Evolutionary conservation across 2,329 filamentous ascomycete genomes (phyloP), one percentile per base, ranked within the genome.

Genomic region (Fusarium sp.): DNA sequence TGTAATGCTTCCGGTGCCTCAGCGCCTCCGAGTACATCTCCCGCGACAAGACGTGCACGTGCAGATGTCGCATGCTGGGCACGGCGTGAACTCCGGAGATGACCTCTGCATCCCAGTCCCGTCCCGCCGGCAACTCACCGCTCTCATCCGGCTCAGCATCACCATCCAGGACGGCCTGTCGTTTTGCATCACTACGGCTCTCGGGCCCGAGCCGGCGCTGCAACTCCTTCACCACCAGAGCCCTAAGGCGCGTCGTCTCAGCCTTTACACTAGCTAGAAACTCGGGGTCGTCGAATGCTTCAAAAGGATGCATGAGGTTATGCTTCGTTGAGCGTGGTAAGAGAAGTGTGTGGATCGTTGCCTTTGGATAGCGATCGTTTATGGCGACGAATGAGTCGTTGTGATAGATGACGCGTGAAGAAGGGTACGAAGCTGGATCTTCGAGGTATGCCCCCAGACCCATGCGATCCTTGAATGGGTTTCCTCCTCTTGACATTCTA

Each of bases 31-130:
- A 93, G 73, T 88, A 85, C 84, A 92, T 90, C 77, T 99, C 96
- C 16, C 88, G 83, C 38, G 91, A 93, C 62, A 98, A 81, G 29
- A 98, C 88, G 79, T 99, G 96, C 4, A 98, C 84, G 79, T 99
- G 96, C 59, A 98, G 77, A 78, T 98, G 93, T 68, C 87, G 90
- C 96, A 99, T 98, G 61, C 91, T 94, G 3, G 96, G 96, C 71
- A 90, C 88, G 3, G 93, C 91, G 80, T 99, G 96, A 7, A 97
- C 86, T 13, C 96, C 96, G 18, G 89, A 86, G 54, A 87, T 86
- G 53, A 98, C 85, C 25, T 96, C 93, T 11, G 82, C 81, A 40
- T 83, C 80, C 92, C 93, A 98, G 80, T 97, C 89, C 23, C 95
- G 85, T 0, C 93, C 94, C 0, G 76, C 68, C 0, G 93, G 93